phyloP scores from a whole-genome alignment of 306 rosid species.

The Mimosa pudica region DNA sequence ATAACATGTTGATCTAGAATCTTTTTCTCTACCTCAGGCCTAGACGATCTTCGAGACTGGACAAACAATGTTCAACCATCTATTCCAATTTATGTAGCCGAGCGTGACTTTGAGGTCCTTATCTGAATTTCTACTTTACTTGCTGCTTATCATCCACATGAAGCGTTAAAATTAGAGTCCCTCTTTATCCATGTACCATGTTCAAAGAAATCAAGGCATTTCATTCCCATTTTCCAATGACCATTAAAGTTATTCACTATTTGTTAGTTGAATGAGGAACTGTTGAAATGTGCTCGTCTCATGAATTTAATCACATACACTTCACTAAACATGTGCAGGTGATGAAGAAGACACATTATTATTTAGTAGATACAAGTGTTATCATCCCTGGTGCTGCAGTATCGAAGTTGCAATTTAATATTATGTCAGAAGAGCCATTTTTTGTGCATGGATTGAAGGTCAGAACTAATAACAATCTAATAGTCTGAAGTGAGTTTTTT shows the following conservation, averaged over 20 bases:
- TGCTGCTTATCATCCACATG: constrained; percentile 7
- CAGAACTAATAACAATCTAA: constrained; percentile 19
- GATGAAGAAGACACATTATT: constrained; percentile 93
- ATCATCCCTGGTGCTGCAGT: constrained; percentile 87
- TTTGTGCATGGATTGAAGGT: constrained; percentile 76
- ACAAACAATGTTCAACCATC: constrained; percentile 91
- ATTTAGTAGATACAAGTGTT: constrained; percentile 81
- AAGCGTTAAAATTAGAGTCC: neutral
- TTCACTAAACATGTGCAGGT: constrained; percentile 61
- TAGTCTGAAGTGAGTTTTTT: constrained; percentile 22
- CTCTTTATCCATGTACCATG: constrained; percentile 3
- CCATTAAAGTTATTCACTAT: constrained; percentile 10
- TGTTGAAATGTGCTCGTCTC: constrained; percentile 17
- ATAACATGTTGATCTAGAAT: constrained; percentile 26
- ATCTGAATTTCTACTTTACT: constrained; percentile 19
- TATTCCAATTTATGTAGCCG: constrained; percentile 84
- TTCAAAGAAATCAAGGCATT: constrained; percentile 21
- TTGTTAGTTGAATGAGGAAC: constrained; percentile 22
- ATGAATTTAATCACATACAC: constrained; percentile 5
- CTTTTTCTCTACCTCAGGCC: constrained; percentile 54
- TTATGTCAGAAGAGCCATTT: constrained; percentile 76
- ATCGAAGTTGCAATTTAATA: constrained; percentile 82
- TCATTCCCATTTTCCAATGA: constrained; percentile 10
- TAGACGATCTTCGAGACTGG: constrained; percentile 97
- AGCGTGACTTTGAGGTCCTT: constrained; percentile 88